Evolutionary conservation across 108 stramenopile species (phyloP).

Genomic region (Parietichytrium sp.): DNA sequence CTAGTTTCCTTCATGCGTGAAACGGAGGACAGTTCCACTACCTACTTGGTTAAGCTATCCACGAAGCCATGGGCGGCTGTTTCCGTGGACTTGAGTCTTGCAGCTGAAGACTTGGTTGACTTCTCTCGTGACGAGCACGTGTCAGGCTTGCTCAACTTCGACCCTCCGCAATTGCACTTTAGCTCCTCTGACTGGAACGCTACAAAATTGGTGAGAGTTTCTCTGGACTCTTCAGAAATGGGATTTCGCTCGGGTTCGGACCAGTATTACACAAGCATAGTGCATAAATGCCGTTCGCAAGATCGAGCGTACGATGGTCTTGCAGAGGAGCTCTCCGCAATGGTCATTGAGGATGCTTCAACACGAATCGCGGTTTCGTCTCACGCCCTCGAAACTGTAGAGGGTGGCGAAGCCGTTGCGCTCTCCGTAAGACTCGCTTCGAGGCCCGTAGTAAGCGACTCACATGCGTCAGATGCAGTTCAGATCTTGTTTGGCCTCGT

Average conservation of each 20-base stretch:
- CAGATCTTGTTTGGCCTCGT: not conserved
- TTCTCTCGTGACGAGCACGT: too few species aligned
- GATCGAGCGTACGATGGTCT: not conserved
- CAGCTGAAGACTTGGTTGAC: not conserved
- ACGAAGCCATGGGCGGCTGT: conserved; percentile 12
- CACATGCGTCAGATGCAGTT: not conserved
- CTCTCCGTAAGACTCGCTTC: not conserved
- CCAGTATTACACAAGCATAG: not conserved
- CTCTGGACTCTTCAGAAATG: not conserved
- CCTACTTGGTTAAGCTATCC: not conserved
- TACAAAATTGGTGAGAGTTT: not conserved
- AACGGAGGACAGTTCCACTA: not conserved
- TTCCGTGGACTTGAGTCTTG: not conserved
- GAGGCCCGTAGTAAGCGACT: not conserved
- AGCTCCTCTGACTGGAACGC: not conserved
- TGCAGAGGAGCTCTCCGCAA: not conserved
- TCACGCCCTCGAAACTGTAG: not conserved
- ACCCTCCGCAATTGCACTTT: conserved; percentile 13
- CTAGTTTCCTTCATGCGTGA: not conserved
- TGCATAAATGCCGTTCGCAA: not conserved
- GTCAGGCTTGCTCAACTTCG: too few species aligned
- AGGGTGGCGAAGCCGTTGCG: not conserved
- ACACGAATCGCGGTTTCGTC: conserved; percentile 1
- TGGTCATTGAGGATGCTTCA: not conserved
- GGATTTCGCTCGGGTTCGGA: conserved; percentile 28